phyloP scores from a whole-genome alignment of 495 filamentous ascomycete species.

The Aspergillus hancockii region DNA sequence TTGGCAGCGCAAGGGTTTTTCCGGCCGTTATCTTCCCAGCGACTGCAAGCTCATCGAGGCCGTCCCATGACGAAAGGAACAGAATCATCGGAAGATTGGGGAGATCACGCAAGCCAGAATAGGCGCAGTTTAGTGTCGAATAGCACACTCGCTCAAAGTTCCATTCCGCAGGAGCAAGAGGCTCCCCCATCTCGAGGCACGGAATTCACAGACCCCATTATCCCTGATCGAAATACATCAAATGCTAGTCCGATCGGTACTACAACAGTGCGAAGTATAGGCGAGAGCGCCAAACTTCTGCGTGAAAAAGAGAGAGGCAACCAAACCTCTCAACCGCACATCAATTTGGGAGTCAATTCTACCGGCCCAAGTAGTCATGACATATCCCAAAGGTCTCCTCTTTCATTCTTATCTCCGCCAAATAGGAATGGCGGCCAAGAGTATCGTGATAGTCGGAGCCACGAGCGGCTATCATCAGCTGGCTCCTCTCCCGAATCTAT shows the following conservation, averaged over 20 bases:
- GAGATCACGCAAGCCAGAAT: conserved; percentile 48
- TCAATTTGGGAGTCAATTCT: conserved; percentile 60
- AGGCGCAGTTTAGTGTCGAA: conserved; percentile 51
- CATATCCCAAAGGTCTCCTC: conserved; percentile 63
- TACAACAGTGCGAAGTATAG: conserved; percentile 63
- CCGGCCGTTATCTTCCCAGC: conserved; percentile 93
- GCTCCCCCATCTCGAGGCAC: conserved; percentile 74
- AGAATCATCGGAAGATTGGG: conserved; percentile 43
- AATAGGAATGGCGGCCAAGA: conserved; percentile 47
- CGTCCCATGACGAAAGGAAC: conserved; percentile 49
- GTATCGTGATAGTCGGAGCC: conserved; percentile 56
- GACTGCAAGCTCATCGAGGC: conserved; percentile 85
- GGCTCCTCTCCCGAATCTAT: conserved; percentile 66
- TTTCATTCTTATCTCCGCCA: conserved; percentile 67
- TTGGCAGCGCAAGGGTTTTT: conserved; percentile 91
- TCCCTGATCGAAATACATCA: conserved; percentile 65
- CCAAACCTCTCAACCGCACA: conserved; percentile 52
- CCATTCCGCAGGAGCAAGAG: conserved; percentile 50
- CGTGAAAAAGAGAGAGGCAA: conserved; percentile 53
- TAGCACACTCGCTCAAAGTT: conserved; percentile 40
- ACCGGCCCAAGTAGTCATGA: conserved; percentile 49
- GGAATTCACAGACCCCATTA: conserved; percentile 67
- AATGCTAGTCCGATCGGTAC: conserved; percentile 74
- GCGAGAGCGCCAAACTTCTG: conserved; percentile 74
- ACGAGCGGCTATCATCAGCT: conserved; percentile 74